Conservation (phyloP, 306 rosid genomes). For the Canavalia gladiata region DNA sequence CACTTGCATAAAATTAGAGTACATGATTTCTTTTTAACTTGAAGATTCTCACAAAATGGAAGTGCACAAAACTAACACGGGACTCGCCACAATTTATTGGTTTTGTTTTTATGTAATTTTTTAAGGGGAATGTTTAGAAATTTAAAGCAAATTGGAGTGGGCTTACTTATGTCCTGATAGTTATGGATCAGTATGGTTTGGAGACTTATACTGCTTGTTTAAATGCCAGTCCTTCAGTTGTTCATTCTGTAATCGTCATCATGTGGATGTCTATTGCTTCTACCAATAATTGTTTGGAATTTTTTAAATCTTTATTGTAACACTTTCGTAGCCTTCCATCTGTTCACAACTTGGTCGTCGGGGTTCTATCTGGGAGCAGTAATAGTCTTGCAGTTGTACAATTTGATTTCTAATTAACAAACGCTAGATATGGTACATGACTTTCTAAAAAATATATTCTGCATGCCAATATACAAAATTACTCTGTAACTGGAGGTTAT, state of each 20-base stretch:
- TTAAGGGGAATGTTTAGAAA: neutral
- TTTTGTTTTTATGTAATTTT: neutral
- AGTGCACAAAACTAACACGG: neutral
- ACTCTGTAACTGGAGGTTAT: neutral
- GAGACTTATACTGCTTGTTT: slow-evolving; percentile 27
- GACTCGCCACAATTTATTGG: neutral
- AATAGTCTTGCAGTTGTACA: neutral
- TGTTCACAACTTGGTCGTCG: neutral
- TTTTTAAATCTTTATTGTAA: neutral
- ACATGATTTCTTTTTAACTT: slow-evolving; percentile 3
- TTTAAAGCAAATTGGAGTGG: slow-evolving; percentile 19
- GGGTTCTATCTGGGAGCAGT: neutral
- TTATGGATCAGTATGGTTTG: slow-evolving; percentile 12
- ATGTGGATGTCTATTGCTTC: slow-evolving; percentile 8
- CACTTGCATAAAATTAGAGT: slow-evolving; percentile 36
- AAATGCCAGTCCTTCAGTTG: slow-evolving; percentile 11
- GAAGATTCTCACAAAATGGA: slow-evolving; percentile 38
- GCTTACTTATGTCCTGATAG: slow-evolving; percentile 17
- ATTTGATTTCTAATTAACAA: neutral
- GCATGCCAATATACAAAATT: neutral
- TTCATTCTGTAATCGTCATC: slow-evolving; percentile 23
- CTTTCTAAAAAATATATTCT: neutral
- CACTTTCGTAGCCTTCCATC: neutral
- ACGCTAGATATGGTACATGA: neutral
- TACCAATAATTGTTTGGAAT: neutral